Conservation (phyloP, 139 green algal species). For the Picochlorum sp. region DNA sequence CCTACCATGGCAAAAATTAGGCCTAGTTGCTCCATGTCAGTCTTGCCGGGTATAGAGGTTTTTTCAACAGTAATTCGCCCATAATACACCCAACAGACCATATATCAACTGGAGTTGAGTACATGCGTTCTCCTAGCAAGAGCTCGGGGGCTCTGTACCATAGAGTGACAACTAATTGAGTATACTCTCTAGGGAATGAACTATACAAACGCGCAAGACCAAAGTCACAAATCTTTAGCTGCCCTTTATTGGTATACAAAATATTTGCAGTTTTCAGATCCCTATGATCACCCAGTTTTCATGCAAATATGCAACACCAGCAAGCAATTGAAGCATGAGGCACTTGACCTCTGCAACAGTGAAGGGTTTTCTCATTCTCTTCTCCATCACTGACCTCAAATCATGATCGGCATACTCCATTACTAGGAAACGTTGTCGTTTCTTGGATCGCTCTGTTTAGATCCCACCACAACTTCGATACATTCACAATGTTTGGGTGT, state of each 20-base stretch:
- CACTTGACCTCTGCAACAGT: conserved; percentile 47
- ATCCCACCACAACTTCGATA: conserved; percentile 79
- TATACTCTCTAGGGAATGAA: conserved; percentile 51
- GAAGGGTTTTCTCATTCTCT: conserved; percentile 57
- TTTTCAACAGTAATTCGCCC: conserved; percentile 64
- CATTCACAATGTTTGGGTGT: conserved; percentile 93
- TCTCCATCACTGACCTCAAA: conserved; percentile 69
- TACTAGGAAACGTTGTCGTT: conserved; percentile 89
- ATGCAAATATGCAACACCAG: conserved; percentile 82
- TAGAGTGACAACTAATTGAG: conserved; percentile 73
- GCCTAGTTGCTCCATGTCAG: conserved; percentile 70
- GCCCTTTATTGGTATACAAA: conserved; percentile 87
- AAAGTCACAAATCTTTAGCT: conserved; percentile 97
- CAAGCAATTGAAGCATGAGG: conserved; percentile 66
- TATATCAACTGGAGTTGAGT: conserved; percentile 79
- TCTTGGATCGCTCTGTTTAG: neutral
- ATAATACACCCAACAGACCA: conserved; percentile 91
- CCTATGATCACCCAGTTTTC: conserved; percentile 81
- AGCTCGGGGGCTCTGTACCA: conserved; percentile 83
- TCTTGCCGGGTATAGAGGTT: conserved; percentile 58
- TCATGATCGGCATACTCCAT: conserved; percentile 99
- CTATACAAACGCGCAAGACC: conserved; percentile 80
- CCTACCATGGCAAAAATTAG: conserved; percentile 69
- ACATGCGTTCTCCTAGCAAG: conserved; percentile 67
- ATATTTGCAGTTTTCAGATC: conserved; percentile 98